These are phyloP conservation scores for Trametes cubensis DNA, from an alignment of 768 basidiomycete species.

Conservation along the genomic window DNA sequence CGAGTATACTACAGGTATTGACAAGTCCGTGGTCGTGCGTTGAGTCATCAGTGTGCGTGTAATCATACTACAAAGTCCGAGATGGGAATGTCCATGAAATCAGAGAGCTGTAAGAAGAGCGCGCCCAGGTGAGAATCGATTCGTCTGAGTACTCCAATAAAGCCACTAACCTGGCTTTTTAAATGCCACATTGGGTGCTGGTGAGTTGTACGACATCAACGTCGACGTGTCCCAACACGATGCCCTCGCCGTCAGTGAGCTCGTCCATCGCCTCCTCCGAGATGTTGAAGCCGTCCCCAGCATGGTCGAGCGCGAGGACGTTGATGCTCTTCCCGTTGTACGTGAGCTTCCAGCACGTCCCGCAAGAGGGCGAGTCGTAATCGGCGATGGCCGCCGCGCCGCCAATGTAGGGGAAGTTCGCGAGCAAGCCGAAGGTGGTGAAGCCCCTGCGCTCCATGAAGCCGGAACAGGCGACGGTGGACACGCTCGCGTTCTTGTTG, in stretches of 20 bases:
- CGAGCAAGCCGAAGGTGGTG: conserved; percentile 42
- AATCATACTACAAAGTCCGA: no score
- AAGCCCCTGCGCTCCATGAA: conserved; percentile 40
- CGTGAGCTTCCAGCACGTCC: conserved; percentile 40
- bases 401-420: conserved; percentile 42
- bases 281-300: conserved; percentile 40
- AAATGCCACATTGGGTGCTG: conserved; percentile 52
- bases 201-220: conserved; percentile 48
- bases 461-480: conserved; percentile 42
- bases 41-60: no score
- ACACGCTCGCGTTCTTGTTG: conserved; percentile 31
- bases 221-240: conserved; percentile 48
- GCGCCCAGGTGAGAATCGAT: no score
- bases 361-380: conserved; percentile 36
- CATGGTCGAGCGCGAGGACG: conserved; percentile 37
- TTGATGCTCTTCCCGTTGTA: conserved; percentile 33
- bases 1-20: no score
- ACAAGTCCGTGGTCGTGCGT: no score
- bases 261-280: conserved; percentile 39
- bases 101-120: no score
- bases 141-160: no score
- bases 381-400: conserved; percentile 35
- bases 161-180: no score
- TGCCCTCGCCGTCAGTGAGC: conserved; percentile 46
- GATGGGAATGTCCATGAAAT: no score